These are phyloP conservation scores for Tolypocladium album DNA, from an alignment of 2,329 filamentous ascomycete genomes.

Conservation along the genomic window DNA sequence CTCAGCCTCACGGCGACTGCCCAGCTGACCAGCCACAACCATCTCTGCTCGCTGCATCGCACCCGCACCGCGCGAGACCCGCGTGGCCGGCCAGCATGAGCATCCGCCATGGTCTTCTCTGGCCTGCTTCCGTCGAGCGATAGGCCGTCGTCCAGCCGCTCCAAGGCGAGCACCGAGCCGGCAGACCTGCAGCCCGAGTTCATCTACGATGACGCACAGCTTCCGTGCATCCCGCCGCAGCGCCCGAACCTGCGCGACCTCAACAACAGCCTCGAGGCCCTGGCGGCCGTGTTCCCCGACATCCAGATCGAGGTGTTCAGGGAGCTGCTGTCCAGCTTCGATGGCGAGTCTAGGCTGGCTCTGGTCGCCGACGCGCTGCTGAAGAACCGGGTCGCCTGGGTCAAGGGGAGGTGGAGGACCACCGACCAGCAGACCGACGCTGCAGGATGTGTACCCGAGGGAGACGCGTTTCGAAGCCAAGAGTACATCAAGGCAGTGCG, in stretches of 20 bases:
- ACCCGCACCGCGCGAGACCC: neutral
- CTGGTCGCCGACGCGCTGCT: slow-evolving; percentile 69
- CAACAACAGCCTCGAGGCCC: slow-evolving; percentile 56
- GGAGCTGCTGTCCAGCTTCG: slow-evolving; percentile 67
- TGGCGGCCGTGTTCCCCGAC: slow-evolving; percentile 67
- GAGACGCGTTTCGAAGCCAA: slow-evolving; percentile 56
- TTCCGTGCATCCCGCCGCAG: slow-evolving; percentile 36
- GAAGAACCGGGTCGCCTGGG: slow-evolving; percentile 59
- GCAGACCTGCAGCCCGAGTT: slow-evolving; percentile 27
- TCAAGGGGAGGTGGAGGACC: slow-evolving; percentile 55
- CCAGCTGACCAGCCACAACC: neutral
- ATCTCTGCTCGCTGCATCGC: neutral
- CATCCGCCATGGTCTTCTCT: slow-evolving; percentile 37
- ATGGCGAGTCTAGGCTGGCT: slow-evolving; percentile 64
- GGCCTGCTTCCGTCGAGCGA: slow-evolving; percentile 35
- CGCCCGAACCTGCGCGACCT: slow-evolving; percentile 55
- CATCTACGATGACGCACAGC: slow-evolving; percentile 45
- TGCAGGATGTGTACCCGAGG: slow-evolving; percentile 34
- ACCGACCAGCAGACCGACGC: slow-evolving; percentile 23
- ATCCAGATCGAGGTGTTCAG: slow-evolving; percentile 75
- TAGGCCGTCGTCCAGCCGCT: slow-evolving; percentile 20
- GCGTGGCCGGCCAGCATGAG: slow-evolving; percentile 17
- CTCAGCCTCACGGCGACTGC: neutral
- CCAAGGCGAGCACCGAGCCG: slow-evolving; percentile 16
- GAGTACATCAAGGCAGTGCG: slow-evolving; percentile 61